Percentiles rank a stretch among this genome's conserved stretches.
These are phyloP conservation scores for Ramaria sp. DNA, from an alignment of 768 basidiomycete species.

Conservation along the genomic window DNA sequence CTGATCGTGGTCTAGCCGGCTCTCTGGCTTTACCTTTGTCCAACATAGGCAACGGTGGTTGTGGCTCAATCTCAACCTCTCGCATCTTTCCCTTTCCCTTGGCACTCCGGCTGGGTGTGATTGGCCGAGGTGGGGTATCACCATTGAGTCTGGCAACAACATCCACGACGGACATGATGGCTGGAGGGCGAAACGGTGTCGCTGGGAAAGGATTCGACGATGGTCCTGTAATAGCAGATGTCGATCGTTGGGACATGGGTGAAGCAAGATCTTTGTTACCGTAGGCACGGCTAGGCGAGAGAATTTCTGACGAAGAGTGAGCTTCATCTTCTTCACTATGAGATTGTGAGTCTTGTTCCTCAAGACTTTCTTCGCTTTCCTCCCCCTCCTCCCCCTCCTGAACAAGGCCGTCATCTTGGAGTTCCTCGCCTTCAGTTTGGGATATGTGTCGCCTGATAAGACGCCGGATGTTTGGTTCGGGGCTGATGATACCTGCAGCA, in stretches of 20 bases:
- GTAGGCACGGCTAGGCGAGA: neutral
- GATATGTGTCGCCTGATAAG: constrained; percentile 17
- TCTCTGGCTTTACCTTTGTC: neutral
- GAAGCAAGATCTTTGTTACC: neutral
- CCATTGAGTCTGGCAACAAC: neutral
- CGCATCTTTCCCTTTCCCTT: constrained; percentile 2
- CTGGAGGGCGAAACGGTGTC: neutral
- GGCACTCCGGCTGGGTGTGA: neutral
- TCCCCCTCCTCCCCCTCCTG: constrained; percentile 25
- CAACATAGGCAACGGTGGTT: neutral
- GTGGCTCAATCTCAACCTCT: neutral
- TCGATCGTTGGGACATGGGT: neutral
- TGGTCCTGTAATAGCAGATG: neutral
- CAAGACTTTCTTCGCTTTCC: constrained; percentile 44
- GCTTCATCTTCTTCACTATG: neutral
- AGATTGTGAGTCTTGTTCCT: neutral
- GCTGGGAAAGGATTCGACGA: neutral
- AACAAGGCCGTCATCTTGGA: constrained; percentile 35
- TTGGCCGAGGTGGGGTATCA: neutral
- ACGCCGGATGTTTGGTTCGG: neutral
- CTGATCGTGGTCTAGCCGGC: neutral
- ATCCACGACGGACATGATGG: neutral
- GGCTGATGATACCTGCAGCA: constrained; percentile 12
- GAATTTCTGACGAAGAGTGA: neutral
- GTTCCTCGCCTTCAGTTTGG: constrained; percentile 48